A percentile compares a stretch with the other conserved stretches of the same genome.
phyloP scores from a whole-genome alignment of 768 basidiomycete genomes.

The Cyclocybe aegerita region DNA sequence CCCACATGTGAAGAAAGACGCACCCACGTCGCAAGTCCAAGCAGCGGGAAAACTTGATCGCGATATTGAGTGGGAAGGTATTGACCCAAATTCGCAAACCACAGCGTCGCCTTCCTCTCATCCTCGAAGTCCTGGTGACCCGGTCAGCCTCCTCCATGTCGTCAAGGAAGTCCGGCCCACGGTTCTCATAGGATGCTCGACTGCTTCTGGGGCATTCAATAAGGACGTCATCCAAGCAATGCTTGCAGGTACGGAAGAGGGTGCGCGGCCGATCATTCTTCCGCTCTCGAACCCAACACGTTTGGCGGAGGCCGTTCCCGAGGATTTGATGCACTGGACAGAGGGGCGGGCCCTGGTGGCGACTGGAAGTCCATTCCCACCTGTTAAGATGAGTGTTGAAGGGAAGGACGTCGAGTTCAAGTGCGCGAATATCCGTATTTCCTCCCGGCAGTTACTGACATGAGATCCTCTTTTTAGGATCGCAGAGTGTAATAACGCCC shows the following conservation, averaged over 20 bases:
- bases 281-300: constrained; percentile 82
- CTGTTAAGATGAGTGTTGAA: constrained; percentile 57
- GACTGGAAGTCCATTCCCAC: constrained; percentile 83
- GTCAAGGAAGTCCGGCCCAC: constrained; percentile 76
- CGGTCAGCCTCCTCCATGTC: constrained; percentile 62
- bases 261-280: constrained; percentile 79
- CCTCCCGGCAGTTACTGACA: not conserved
- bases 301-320: constrained; percentile 73
- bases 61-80: too few species aligned
- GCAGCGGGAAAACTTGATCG: too few species aligned
- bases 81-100: too few species aligned
- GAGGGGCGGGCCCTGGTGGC: constrained; percentile 77
- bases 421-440: constrained; percentile 36
- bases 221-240: constrained; percentile 70
- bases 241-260: constrained; percentile 47
- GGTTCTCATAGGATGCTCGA: constrained; percentile 83
- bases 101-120: too few species aligned
- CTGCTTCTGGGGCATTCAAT: constrained; percentile 74
- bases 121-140: not conserved
- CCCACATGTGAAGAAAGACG: too few species aligned
- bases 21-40: too few species aligned
- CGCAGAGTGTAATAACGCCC: constrained; percentile 76
- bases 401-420: constrained; percentile 57
- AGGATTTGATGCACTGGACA: constrained; percentile 76
- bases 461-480: constrained; percentile 40